phyloP scores from a whole-genome alignment of 345 rosid genomes.

The Abelmoschus esculentus region DNA sequence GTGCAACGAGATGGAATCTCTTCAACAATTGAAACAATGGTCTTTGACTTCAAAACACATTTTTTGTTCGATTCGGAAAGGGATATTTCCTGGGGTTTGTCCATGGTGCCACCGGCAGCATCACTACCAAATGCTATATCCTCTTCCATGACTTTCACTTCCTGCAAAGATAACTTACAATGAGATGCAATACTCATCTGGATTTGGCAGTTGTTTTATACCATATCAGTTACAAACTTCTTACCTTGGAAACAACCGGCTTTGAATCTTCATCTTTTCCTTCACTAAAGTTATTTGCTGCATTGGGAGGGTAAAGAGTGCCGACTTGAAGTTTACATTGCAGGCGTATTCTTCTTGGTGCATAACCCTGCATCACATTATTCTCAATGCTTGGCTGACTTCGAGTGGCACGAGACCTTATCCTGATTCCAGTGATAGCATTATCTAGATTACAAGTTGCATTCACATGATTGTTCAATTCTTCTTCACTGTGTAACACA shows the following conservation, averaged over 20 bases:
- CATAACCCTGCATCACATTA: conserved; percentile 38
- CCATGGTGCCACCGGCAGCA: conserved; percentile 6
- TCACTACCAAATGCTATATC: neutral
- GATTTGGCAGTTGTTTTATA: conserved; percentile 6
- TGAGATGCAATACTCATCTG: conserved; percentile 11
- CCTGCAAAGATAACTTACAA: conserved; percentile 27
- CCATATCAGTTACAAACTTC: conserved; percentile 15
- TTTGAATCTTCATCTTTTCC: conserved; percentile 17
- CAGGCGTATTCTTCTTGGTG: conserved; percentile 51
- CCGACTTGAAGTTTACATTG: conserved; percentile 27
- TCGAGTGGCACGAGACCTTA: conserved; percentile 36
- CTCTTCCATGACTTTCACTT: conserved; percentile 10
- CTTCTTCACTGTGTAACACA: neutral
- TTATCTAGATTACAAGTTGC: no score
- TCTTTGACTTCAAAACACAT: conserved; percentile 15
- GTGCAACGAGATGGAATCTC: conserved; percentile 9
- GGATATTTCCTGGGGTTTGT: no score
- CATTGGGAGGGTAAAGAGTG: neutral
- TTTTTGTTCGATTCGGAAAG: neutral
- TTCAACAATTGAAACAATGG: neutral
- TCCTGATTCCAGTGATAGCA: conserved; percentile 35
- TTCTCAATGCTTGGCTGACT: conserved; percentile 9
- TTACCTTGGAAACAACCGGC: conserved; percentile 36
- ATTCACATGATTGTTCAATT: neutral
- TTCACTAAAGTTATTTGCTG: neutral